Base-by-base conservation (phyloP, 805 yeast species). In the Candida vartiovaarae region DNA sequence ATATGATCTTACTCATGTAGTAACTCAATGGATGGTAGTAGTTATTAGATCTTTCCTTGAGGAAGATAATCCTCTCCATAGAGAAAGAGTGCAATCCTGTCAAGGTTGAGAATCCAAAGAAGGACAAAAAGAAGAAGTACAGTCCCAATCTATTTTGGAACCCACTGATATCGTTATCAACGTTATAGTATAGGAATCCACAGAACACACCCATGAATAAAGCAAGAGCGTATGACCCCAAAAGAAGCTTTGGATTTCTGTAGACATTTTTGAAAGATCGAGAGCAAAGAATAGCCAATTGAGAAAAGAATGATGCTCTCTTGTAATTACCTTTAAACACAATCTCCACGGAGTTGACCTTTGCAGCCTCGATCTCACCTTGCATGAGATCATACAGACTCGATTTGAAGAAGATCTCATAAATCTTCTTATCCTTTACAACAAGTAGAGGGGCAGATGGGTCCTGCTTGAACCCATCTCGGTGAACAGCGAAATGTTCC, bases 81-180 rank as follows among this genome's bases (percentile, higher is more conserved):
- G 95, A 80, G 62, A 93, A 93, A 3, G 96, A 78, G 52, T 89
- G 91, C 42, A 93, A 68, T 0, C 97, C 95, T 0, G 98, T 91
- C 56, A 93, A 72, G 0, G 98, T 84, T 1, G 95, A 83, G 62
- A 93, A 93, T 0, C 99, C 99, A 68, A 93, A 90, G 56, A 90
- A 76, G 3, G 98, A 87, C 48, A 93, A 70, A 41, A 90, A 65
- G 63, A 93, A 93, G 70, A 93, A 91, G 64, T 93, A 93, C 47
- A 93, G 69, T 0, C 99, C 99, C 51, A 93, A 71, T 54, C 99
- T 74, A 64, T 93, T 93, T 63, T 93, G 99, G 70, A 93, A 93
- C 0, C 99, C 99, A 56, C 95, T 81, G 43, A 93, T 91, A 61
- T 91, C 96, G 59, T 88, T 84, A 35, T 80, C 70, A 26, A 91